These are phyloP conservation scores for Exophiala calicioides DNA, from an alignment of 2,329 filamentous ascomycete species.

Conservation along the genomic window DNA sequence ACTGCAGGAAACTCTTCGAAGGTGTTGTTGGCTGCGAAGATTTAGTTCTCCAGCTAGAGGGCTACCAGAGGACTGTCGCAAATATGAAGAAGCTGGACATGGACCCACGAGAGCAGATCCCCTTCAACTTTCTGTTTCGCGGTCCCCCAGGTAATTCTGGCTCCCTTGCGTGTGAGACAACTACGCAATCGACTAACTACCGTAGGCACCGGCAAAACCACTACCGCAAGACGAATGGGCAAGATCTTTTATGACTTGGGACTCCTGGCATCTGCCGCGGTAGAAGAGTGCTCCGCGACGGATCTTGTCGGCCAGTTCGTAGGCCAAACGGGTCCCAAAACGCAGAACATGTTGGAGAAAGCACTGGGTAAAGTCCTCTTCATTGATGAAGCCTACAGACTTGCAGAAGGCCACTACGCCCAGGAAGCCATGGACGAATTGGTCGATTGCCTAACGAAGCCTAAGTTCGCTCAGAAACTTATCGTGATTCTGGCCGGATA, in stretches of 20 bases:
- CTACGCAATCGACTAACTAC: conserved; percentile 6
- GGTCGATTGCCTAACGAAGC: conserved; percentile 23
- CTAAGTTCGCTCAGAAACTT: conserved; percentile 16
- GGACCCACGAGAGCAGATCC: conserved; percentile 60
- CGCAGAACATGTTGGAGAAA: conserved; percentile 56
- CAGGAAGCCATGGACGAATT: conserved; percentile 44
- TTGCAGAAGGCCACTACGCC: conserved; percentile 63
- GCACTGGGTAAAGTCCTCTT: conserved; percentile 69
- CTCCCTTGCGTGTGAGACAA: conserved; percentile 9
- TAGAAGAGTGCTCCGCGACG: conserved; percentile 65
- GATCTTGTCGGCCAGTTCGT: conserved; percentile 67
- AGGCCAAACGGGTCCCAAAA: conserved; percentile 68
- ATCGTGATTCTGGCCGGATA: conserved; percentile 26
- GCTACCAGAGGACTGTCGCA: conserved; percentile 55
- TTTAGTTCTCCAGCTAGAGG: conserved; percentile 55
- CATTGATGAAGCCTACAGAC: conserved; percentile 78
- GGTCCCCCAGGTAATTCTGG: conserved; percentile 59
- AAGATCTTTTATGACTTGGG: conserved; percentile 73
- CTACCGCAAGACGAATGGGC: conserved; percentile 70
- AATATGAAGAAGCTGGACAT: conserved; percentile 54
- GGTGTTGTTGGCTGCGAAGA: conserved; percentile 61
- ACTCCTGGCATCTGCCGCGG: conserved; percentile 59
- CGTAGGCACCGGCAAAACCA: conserved; percentile 66
- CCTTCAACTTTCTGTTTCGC: conserved; percentile 69
- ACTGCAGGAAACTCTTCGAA: conserved; percentile 58